Percentiles rank a stretch among this genome's conserved stretches.
Conservation (phyloP, 805 yeast genomes). For the Maudiozyma serrabonitensis region DNA sequence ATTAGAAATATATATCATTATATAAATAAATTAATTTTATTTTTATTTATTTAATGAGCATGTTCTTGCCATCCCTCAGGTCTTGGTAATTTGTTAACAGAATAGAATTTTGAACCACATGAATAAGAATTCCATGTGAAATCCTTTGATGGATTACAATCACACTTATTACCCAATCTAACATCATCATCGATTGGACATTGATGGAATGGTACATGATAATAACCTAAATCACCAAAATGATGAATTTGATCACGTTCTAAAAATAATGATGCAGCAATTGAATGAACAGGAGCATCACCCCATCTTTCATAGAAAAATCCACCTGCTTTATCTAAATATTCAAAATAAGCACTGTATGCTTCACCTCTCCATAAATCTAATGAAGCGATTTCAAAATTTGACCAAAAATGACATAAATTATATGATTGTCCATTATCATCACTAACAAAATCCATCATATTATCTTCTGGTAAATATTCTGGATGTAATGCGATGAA, state of each 20-base stretch:
- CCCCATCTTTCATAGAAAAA: conserved; percentile 93
- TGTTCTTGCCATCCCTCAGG: conserved; percentile 57
- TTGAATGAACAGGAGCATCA: conserved; percentile 86
- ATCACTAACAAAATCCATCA: conserved; percentile 60
- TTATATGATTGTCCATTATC: conserved; percentile 67
- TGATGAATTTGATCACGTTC: conserved; percentile 63
- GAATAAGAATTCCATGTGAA: conserved; percentile 70
- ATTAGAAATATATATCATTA: not conserved
- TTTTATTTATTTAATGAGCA: not conserved
- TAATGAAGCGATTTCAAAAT: conserved; percentile 73
- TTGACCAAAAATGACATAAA: conserved; percentile 86
- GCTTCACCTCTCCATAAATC: conserved; percentile 68
- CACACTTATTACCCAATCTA: conserved; percentile 57
- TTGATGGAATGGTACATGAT: conserved; percentile 69
- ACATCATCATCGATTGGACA: conserved; percentile 61
- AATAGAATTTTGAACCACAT: conserved; percentile 57
- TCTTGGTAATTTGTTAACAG: conserved; percentile 44
- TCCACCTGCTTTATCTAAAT: conserved; percentile 76
- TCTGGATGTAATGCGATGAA: conserved; percentile 55
- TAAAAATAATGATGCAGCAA: conserved; percentile 73
- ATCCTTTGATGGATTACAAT: conserved; percentile 60
- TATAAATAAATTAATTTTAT: not conserved
- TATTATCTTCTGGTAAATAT: conserved; percentile 47
- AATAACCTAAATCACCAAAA: conserved; percentile 80
- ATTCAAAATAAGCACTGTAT: conserved; percentile 59